Percentiles rank a stretch among this genome's conserved stretches.
These are phyloP conservation scores for Cryphonectria naterciae DNA, from an alignment of 2,329 filamentous ascomycete genomes.

Conservation along the genomic window DNA sequence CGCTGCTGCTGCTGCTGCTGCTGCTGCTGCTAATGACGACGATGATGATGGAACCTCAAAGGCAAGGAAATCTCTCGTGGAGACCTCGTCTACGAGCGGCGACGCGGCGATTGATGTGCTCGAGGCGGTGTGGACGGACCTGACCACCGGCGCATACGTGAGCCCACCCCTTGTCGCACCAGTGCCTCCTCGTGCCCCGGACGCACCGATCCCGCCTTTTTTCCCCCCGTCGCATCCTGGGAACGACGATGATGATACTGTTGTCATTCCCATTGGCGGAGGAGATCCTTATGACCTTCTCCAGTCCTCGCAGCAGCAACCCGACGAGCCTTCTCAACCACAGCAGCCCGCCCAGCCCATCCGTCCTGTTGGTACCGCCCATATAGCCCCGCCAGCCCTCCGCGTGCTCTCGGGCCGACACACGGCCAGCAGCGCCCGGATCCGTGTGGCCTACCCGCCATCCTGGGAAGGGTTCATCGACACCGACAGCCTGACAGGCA, in stretches of 20 bases:
- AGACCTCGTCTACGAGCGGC: conserved; percentile 52
- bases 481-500: conserved; percentile 46
- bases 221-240: neutral
- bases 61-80: conserved; percentile 35
- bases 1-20: too few species aligned
- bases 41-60: conserved; percentile 7
- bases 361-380: conserved; percentile 4
- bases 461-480: conserved; percentile 54
- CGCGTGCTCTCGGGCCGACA: conserved; percentile 47
- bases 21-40: too few species aligned
- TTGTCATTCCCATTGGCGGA: conserved; percentile 26
- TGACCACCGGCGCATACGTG: conserved; percentile 31
- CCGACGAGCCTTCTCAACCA: too few species aligned
- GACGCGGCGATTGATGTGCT: conserved; percentile 43
- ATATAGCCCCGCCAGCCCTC: conserved; percentile 33
- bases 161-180: conserved; percentile 30
- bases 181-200: neutral
- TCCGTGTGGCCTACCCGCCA: conserved; percentile 50
- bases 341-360: neutral
- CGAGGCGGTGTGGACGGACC: conserved; percentile 49
- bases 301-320: too few species aligned
- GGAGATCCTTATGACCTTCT: conserved; percentile 29
- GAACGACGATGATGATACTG: neutral
- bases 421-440: conserved; percentile 47
- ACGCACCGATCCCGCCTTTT: neutral